A percentile compares a stretch with the other conserved stretches of the same genome.
Conservation (phyloP, 257 asterid genomes). For the Capsicum rhomboideum region DNA sequence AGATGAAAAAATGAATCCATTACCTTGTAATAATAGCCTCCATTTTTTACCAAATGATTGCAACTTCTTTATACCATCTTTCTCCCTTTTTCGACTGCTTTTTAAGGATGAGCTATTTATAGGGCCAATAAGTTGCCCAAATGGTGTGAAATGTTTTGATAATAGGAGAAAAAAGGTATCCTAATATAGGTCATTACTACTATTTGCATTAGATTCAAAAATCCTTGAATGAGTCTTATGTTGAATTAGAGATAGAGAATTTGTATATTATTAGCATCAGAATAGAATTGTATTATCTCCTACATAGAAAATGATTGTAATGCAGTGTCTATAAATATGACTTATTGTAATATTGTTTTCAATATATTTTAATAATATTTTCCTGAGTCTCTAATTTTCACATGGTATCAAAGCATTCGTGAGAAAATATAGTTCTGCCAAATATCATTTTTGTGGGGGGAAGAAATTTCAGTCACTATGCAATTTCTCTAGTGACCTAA, state of each 20-base stretch:
- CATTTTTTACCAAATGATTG: neutral
- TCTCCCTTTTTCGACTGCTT: neutral
- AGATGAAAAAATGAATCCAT: neutral
- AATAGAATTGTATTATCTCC: too few relatives aligned
- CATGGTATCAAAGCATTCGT: too few relatives aligned
- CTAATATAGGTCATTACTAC: neutral
- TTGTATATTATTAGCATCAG: too few relatives aligned
- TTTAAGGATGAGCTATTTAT: neutral
- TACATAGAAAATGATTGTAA: too few relatives aligned
- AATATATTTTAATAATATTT: too few relatives aligned
- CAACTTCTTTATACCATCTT: neutral
- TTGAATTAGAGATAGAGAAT: neutral
- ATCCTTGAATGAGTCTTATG: neutral
- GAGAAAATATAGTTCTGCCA: too few relatives aligned
- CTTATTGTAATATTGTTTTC: too few relatives aligned
- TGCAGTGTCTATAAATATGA: too few relatives aligned
- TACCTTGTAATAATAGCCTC: neutral
- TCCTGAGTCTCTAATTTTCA: too few relatives aligned
- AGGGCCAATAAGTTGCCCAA: neutral
- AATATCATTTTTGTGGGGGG: too few relatives aligned
- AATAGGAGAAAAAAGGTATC: neutral
- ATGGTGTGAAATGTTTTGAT: neutral
- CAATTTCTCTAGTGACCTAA: too few relatives aligned
- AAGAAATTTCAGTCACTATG: too few relatives aligned
- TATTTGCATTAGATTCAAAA: neutral